Evolutionary conservation across 2,329 filamentous ascomycete genomes (phyloP), one percentile per base, ranked within the genome.

Genomic region (Aspergillus nomiae): DNA sequence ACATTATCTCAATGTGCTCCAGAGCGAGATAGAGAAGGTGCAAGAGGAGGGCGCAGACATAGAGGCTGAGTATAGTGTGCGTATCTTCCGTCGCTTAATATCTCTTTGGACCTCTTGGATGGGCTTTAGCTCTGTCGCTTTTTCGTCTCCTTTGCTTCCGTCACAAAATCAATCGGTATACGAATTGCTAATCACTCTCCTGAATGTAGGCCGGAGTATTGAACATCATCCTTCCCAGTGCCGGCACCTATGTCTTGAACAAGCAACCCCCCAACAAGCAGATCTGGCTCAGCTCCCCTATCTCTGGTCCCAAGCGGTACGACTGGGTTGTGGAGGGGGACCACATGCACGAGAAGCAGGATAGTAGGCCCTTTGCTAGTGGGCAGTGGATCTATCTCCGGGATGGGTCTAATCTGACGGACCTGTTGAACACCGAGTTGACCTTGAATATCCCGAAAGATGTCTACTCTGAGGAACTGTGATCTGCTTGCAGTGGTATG

Each of bases 251-350:
- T 76, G 92, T 99, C 64, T 86, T 99, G 81, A 99, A 99, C 86
- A 99, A 99, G 80, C 95, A 99, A 78, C 95, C 95, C 0, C 93
- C 94, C 24, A 98, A 97, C 84, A 95, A 93, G 83, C 95, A 90
- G 76, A 97, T 99, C 74, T 99, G 95, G 95, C 87, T 98, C 53
- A 95, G 92, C 43, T 96, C 92, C 50, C 95, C 95, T 4, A 83
- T 92, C 59, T 94, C 92, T 7, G 95, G 95, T 0, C 95, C 95
- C 16, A 97, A 97, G 81, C 89, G 94, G 63, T 99, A 90, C 81
- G 94, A 98, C 78, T 99, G 92, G 86, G 90, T 96, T 60, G 77
- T 94, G 16, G 74, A 77, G 62, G 77, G 89, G 63, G 92, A 95
- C 71, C 84, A 86, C 36, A 90, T 93, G 83, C 80, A 88, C 71